phyloP scores from a whole-genome alignment of 2,329 filamentous ascomycete species.

The Cytospora piceicola region DNA sequence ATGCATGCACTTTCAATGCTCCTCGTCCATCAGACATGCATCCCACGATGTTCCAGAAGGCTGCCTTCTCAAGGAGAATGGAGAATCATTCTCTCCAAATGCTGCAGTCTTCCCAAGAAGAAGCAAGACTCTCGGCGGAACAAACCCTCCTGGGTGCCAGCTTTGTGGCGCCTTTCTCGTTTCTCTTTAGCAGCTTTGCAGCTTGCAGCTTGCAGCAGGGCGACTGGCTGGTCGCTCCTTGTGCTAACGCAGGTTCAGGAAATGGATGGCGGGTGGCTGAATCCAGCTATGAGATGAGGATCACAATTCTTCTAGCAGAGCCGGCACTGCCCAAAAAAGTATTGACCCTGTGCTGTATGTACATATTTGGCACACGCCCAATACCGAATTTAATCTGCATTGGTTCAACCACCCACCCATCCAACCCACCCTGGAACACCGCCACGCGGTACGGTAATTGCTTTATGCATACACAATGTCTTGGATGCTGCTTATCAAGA shows the following conservation, averaged over 20 bases:
- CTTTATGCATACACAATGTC: not conserved
- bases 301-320: not conserved
- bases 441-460: not conserved
- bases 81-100: no score
- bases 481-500: not conserved
- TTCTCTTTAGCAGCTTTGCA: not conserved
- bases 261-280: not conserved
- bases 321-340: not conserved
- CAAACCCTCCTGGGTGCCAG: not conserved
- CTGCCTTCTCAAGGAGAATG: not conserved
- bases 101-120: not conserved
- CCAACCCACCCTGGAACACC: not conserved
- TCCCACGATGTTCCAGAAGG: not conserved
- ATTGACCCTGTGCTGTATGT: not conserved
- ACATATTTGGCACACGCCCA: not conserved
- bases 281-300: not conserved
- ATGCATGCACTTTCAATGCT: not conserved
- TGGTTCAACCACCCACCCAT: not conserved
- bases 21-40: not conserved
- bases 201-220: not conserved
- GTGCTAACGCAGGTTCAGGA: constrained; percentile 12
- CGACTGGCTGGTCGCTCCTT: not conserved
- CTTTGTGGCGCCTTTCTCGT: not conserved
- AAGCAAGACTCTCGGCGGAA: not conserved
- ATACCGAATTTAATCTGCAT: not conserved